A percentile compares a stretch with the other conserved stretches of the same genome.
phyloP scores from a whole-genome alignment of 805 yeast species.

The Nakazawaea wickerhamii region DNA sequence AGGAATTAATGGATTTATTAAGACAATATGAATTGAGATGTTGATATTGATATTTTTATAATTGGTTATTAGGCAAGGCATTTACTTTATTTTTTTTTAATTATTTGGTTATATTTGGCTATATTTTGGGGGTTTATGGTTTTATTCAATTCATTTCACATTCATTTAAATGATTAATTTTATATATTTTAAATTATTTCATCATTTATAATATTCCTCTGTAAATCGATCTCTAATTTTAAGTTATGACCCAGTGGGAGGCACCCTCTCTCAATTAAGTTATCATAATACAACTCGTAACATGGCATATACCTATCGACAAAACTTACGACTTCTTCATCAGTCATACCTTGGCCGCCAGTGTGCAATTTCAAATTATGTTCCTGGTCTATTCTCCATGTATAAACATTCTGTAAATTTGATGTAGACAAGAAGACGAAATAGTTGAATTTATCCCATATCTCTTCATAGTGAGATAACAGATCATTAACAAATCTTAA shows the following conservation, averaged over 20 bases:
- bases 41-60: background rate
- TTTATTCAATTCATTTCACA: no score
- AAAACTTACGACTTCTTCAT: conserved; percentile 58
- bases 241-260: conserved; percentile 9
- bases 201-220: conserved; percentile 7
- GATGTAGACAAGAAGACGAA: conserved; percentile 61
- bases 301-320: conserved; percentile 85
- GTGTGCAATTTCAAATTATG: conserved; percentile 43
- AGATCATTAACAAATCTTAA: conserved; percentile 43
- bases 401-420: conserved; percentile 55
- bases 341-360: conserved; percentile 76
- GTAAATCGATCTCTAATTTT: conserved; percentile 13
- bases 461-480: conserved; percentile 41
- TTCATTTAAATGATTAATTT: no score
- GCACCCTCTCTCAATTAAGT: conserved; percentile 29
- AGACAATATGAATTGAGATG: conserved; percentile 11
- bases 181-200: conserved; percentile 15
- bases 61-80: background rate
- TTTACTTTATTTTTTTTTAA: background rate
- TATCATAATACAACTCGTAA: conserved; percentile 61
- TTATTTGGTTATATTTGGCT: conserved; percentile 3
- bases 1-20: conserved; percentile 10
- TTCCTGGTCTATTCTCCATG: conserved; percentile 80
- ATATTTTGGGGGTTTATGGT: conserved; percentile 13
- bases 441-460: conserved; percentile 55